Evolutionary conservation across 306 rosid genomes (phyloP).

Genomic region (Sechiopsis laciniata): DNA sequence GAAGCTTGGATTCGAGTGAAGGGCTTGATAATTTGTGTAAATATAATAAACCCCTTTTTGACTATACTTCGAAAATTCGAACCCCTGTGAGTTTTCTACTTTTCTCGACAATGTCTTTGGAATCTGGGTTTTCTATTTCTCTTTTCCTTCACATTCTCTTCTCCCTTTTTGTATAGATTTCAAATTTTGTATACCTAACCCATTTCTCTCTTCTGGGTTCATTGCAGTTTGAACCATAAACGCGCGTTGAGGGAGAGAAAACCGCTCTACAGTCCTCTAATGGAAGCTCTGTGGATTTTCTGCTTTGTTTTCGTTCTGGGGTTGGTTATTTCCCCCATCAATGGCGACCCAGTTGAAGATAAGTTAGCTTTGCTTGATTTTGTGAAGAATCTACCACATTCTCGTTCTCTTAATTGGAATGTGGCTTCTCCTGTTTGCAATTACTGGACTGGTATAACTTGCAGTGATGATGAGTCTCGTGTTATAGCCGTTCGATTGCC

Average conservation of each 20-base stretch:
- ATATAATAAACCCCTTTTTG: conserved; percentile 35
- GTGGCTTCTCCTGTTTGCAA: conserved; percentile 43
- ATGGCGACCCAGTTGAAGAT: conserved; percentile 64
- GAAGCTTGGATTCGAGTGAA: conserved; percentile 43
- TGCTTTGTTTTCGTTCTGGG: conserved; percentile 34
- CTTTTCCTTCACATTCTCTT: background rate
- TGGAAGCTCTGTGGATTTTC: conserved; percentile 37
- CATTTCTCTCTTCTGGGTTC: conserved; percentile 26
- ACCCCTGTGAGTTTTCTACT: conserved; percentile 38
- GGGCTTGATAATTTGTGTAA: conserved; percentile 19
- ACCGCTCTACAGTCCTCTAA: conserved; percentile 19
- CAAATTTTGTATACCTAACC: conserved; percentile 24
- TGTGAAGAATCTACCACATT: conserved; percentile 44
- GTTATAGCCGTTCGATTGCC: conserved; percentile 59
- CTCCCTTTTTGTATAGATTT: conserved; percentile 26
- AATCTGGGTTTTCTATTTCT: conserved; percentile 33
- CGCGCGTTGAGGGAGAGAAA: no score
- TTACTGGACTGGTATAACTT: conserved; percentile 73
- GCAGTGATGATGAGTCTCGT: conserved; percentile 42
- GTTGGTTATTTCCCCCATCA: conserved; percentile 34
- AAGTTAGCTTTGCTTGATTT: conserved; percentile 68
- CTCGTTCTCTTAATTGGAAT: conserved; percentile 67
- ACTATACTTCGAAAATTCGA: conserved; percentile 34
- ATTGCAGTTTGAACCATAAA: conserved; percentile 23
- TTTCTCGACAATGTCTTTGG: conserved; percentile 68